phyloP scores from a whole-genome alignment of 208 protist species.

The Crithidia thermophila region DNA sequence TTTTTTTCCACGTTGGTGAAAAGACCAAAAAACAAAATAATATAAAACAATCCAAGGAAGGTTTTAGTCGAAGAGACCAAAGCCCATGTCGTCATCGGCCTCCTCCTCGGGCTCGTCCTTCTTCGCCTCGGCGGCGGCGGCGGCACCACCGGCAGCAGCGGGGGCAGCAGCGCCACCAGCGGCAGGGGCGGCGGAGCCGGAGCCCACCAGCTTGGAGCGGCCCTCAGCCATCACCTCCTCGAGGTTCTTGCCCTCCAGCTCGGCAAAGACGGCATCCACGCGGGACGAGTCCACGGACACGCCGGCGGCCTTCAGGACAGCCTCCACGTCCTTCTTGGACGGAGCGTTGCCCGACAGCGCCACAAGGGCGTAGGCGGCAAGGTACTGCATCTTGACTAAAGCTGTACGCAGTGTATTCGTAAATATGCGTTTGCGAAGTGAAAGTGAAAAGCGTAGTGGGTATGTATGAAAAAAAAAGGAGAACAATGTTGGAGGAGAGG shows the following conservation, averaged over 20 bases:
- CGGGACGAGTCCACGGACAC: slow-evolving; percentile 73
- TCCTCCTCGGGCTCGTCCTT: slow-evolving; percentile 77
- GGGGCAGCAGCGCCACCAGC: slow-evolving; percentile 44
- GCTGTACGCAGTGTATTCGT: too few species aligned
- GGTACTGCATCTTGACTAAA: slow-evolving; percentile 83
- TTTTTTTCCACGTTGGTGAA: background rate
- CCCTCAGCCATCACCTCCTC: slow-evolving; percentile 88
- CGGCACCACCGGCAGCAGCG: slow-evolving; percentile 40
- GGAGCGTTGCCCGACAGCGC: slow-evolving; percentile 85
- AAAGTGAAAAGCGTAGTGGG: too few species aligned
- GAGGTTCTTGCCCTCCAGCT: slow-evolving; percentile 93
- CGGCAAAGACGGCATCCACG: slow-evolving; percentile 71
- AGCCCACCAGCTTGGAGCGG: slow-evolving; percentile 90
- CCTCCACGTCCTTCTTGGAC: slow-evolving; percentile 82
- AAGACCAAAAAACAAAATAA: slow-evolving; percentile 22
- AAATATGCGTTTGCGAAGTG: too few species aligned
- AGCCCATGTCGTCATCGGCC: slow-evolving; percentile 90
- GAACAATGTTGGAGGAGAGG: too few species aligned
- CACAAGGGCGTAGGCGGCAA: slow-evolving; percentile 93
- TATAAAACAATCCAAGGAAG: background rate
- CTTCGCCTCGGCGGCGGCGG: slow-evolving; percentile 50
- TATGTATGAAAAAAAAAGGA: too few species aligned
- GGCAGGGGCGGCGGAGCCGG: slow-evolving; percentile 50
- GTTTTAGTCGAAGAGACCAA: slow-evolving; percentile 93
- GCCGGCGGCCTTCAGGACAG: slow-evolving; percentile 90